Percentiles rank a stretch among this genome's conserved stretches.
These are phyloP conservation scores for Viridothelium virens DNA, from an alignment of 495 filamentous ascomycete genomes.

Conservation along the genomic window DNA sequence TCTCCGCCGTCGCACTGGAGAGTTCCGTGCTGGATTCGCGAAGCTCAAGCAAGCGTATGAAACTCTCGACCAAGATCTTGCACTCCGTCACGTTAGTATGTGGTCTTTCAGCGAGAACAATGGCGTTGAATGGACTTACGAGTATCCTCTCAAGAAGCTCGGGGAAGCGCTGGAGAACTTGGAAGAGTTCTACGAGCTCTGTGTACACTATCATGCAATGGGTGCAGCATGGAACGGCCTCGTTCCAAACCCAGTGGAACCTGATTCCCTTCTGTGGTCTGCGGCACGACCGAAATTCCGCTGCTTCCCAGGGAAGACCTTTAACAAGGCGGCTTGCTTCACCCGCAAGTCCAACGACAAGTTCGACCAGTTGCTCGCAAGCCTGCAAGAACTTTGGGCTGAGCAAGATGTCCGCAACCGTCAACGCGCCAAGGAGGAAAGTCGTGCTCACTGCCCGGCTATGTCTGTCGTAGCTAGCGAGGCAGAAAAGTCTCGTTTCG, in stretches of 20 bases:
- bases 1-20: not conserved
- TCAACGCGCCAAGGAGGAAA: not conserved
- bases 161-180: not conserved
- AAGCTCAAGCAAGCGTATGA: not conserved
- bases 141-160: not conserved
- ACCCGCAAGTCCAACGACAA: not conserved
- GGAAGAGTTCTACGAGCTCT: not conserved
- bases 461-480: not conserved
- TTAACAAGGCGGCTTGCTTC: conserved; percentile 3
- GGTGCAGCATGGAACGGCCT: not conserved
- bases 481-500: not conserved
- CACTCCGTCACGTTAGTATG: not conserved
- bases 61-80: not conserved
- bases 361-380: not conserved
- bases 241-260: not conserved
- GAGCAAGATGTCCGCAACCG: not conserved
- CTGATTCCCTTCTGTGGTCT: not conserved
- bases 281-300: not conserved
- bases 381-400: not conserved
- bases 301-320: not conserved
- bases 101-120: not conserved
- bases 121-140: not conserved
- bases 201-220: not conserved
- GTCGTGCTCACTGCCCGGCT: not conserved
- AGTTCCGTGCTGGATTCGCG: not conserved